Evolutionary conservation across 2,329 filamentous ascomycete genomes (phyloP).

Genomic region (Cytospora paraplurivora): DNA sequence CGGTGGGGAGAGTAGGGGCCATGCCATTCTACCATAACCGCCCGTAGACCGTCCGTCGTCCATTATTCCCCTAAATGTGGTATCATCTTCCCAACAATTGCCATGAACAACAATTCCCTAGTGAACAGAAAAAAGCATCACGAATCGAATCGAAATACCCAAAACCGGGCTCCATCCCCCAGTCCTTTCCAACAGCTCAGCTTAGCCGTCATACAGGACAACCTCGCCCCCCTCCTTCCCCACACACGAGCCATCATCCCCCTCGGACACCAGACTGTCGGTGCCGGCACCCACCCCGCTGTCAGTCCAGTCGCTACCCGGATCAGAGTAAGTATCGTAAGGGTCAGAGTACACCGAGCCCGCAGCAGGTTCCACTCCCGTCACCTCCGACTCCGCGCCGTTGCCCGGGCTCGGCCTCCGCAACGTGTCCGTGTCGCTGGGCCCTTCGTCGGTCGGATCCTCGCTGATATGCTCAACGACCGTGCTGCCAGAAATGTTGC

Average conservation of each 20-base stretch:
- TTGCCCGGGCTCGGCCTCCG: slow-evolving; percentile 45
- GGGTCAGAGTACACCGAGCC: slow-evolving; percentile 29
- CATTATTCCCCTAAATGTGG: background rate
- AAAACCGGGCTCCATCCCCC: background rate
- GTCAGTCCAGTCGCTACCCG: slow-evolving; percentile 53
- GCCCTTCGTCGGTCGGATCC: slow-evolving; percentile 34
- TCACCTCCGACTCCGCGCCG: slow-evolving; percentile 11
- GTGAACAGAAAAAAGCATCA: background rate
- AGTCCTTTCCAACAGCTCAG: background rate
- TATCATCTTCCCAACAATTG: background rate
- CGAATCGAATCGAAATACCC: background rate
- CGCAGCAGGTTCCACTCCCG: background rate
- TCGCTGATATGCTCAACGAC: slow-evolving; percentile 14
- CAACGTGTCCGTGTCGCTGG: slow-evolving; percentile 55
- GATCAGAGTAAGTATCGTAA: slow-evolving; percentile 38
- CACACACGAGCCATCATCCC: slow-evolving; percentile 16
- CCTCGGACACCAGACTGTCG: slow-evolving; percentile 32
- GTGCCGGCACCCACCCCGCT: slow-evolving; percentile 39
- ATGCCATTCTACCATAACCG: background rate
- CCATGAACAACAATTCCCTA: background rate
- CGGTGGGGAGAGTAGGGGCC: background rate
- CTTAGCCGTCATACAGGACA: slow-evolving; percentile 30
- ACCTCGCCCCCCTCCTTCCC: slow-evolving; percentile 29
- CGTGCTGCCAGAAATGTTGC: slow-evolving; percentile 22
- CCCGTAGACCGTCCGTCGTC: background rate